Base-by-base conservation (phyloP, 2,329 filamentous ascomycete species). In the Escovopsis sp. region DNA sequence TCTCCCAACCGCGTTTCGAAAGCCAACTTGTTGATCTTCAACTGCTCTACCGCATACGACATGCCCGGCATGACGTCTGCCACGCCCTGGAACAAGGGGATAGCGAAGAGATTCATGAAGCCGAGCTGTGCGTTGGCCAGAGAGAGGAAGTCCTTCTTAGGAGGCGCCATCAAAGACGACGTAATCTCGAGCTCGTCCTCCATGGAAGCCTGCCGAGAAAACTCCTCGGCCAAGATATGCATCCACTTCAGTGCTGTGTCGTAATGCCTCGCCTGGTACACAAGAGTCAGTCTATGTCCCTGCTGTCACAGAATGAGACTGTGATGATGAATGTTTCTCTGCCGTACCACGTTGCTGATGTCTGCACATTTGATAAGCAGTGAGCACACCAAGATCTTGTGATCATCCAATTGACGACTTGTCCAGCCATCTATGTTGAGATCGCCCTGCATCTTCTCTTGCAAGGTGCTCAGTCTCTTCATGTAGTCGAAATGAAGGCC, bases 311-410 rank as follows among this genome's bases (percentile, higher is more conserved):
- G 20, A 16, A 30, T n/a, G 16, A 14, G 11, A 10, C 29, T 12
- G 13, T 25, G 6, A 5, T 24, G 12, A 3, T 32, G 2, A 14
- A 20, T 5, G 5, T 30, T 25, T 11, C 8, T 35, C 8, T 31
- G 15, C 80, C 84, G 60, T 72, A 89, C 84, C 59, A 96, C 91
- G 58, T 98, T 98, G 65, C 89, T 95, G 56, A 98, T 96, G 60
- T 98, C 91, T 33, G 91, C 91, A 57, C 91, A 96, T 60, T 98
- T 98, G 64, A 98, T 95, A 45, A 98, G 66, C 43, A 98, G 66
- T 12, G 87, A 87, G 61, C 91, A 96, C n/a, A 82, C 68, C 37
- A 96, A 64, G 9, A 84, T 78, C 50, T 81, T 83, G 50, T 87
- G 75, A 50, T 88, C 81, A 46, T 91, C 80, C 10, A 81, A 58